Base-by-base conservation (phyloP, 148 eudicot species). In the Rhododendron williamsianum region DNA sequence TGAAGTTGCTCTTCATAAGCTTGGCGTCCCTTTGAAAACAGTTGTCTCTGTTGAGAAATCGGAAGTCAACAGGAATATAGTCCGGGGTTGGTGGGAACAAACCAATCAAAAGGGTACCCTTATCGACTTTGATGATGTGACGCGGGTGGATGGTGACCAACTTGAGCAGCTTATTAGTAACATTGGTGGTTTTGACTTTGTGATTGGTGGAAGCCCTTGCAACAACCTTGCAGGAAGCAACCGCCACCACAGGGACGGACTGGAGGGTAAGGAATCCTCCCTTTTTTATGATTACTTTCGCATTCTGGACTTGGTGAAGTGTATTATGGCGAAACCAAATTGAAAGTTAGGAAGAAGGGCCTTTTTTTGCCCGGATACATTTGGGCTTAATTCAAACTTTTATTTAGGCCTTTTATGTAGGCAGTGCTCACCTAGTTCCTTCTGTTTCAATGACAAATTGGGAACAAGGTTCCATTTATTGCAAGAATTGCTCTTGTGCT, bases 181-280 rank as follows among this genome's bases (percentile, higher is more conserved):
- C 0, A 87, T 91, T 43, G 99, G 97, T 8, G 93, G 94, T 0
- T 95, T 96, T 80, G 98, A 96, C 88, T 83, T 96, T 45, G 84
- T 96, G 0, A 88, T 96, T 25, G 99, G 99, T 15, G 99, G 99
- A 9, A 94, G 97, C 86, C 98, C 99, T 0, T 96, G 99, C 85
- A 96, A 96, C 72, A 96, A 96, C 54, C 92, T 96, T 0, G 93
- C 99, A 0, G 99, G 99, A 38, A 90, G 96, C 84, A 95, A 96
- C 76, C 86, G 98, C 83, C 92, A 93, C 6, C 92, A 93, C 82
- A 89, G 99, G 82, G 97, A 96, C 82, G 99, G 98, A 0, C 91
- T 96, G 49, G 98, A 96, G 86, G 99, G 99, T 1, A 90, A 90
- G 69, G 92, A 96, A 21, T 96, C 99, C 6, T 86, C 96, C 0